Conservation (phyloP, 2,329 filamentous ascomycete genomes). For the Aspergillus terreus region DNA sequence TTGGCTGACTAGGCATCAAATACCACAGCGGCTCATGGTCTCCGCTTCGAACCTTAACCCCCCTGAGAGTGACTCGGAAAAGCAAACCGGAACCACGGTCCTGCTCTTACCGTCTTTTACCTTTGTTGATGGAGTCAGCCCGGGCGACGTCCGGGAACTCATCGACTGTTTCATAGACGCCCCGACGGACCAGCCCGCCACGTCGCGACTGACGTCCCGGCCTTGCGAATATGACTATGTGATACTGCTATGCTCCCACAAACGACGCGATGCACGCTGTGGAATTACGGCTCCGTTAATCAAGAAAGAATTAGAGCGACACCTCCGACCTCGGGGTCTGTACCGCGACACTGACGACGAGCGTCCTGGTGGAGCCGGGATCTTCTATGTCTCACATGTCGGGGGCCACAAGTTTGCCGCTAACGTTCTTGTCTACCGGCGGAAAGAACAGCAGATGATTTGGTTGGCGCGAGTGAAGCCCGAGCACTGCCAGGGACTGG, state of each 20-base stretch:
- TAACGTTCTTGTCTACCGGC: constrained; percentile 83
- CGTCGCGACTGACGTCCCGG: constrained; percentile 42
- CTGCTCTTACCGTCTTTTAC: constrained; percentile 79
- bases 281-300: constrained; percentile 83
- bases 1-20: not conserved
- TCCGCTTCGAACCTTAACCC: constrained; percentile 33
- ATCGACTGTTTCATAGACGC: constrained; percentile 64
- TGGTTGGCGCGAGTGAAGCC: constrained; percentile 85
- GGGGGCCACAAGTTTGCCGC: constrained; percentile 92
- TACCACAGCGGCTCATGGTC: constrained; percentile 29
- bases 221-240: constrained; percentile 75
- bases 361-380: constrained; percentile 77
- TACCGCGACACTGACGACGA: constrained; percentile 79
- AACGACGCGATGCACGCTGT: constrained; percentile 83
- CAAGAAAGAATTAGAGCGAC: constrained; percentile 74
- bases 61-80: constrained; percentile 10
- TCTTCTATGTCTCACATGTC: constrained; percentile 90
- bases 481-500: constrained; percentile 83
- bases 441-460: constrained; percentile 51
- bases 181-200: constrained; percentile 54
- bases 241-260: constrained; percentile 85
- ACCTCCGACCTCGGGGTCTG: constrained; percentile 73
- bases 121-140: constrained; percentile 72
- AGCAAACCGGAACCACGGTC: constrained; percentile 57
- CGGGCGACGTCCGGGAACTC: constrained; percentile 60